Evolutionary conservation across 2,329 filamentous ascomycete genomes (phyloP).

Genomic region (Aspergillus quadricinctus): DNA sequence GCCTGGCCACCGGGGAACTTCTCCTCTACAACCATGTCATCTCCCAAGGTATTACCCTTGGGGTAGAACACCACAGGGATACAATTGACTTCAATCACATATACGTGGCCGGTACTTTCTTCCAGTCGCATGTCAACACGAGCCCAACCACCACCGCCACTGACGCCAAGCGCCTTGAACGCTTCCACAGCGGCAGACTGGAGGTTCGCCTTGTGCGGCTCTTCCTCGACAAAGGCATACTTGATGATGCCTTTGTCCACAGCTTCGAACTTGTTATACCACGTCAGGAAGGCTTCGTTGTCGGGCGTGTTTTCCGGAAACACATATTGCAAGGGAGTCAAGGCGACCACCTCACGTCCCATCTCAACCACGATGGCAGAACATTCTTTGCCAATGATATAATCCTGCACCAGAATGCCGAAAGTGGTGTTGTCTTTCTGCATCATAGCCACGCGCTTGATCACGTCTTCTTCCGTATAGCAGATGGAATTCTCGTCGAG

Average conservation of each 20-base stretch:
- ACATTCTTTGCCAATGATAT: conserved; percentile 1
- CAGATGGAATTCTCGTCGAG: not conserved
- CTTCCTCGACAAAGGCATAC: not conserved
- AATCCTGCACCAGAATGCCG: conserved; percentile 2
- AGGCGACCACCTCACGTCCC: conserved; percentile 1
- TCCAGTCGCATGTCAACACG: conserved; percentile 2
- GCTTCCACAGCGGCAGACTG: not conserved
- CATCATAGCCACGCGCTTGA: not conserved
- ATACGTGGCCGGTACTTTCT: not conserved
- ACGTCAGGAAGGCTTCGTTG: conserved; percentile 1
- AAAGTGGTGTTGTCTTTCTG: not conserved
- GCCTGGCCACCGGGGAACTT: conserved; percentile 5
- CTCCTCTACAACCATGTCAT: conserved; percentile 3
- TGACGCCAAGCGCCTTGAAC: conserved; percentile 3
- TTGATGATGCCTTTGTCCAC: conserved; percentile 1
- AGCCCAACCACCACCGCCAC: not conserved
- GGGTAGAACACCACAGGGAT: not conserved
- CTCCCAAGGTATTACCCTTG: not conserved
- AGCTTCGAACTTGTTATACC: conserved; percentile 3
- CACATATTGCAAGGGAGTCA: conserved; percentile 1
- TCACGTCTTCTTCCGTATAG: not conserved
- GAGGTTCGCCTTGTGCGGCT: not conserved
- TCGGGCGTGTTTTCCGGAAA: conserved; percentile 1
- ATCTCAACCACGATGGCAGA: conserved; percentile 3
- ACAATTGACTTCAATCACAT: not conserved